Percentiles rank a stretch among this genome's conserved stretches.
phyloP scores from a whole-genome alignment of 306 rosid genomes.

The Quercus robur region DNA sequence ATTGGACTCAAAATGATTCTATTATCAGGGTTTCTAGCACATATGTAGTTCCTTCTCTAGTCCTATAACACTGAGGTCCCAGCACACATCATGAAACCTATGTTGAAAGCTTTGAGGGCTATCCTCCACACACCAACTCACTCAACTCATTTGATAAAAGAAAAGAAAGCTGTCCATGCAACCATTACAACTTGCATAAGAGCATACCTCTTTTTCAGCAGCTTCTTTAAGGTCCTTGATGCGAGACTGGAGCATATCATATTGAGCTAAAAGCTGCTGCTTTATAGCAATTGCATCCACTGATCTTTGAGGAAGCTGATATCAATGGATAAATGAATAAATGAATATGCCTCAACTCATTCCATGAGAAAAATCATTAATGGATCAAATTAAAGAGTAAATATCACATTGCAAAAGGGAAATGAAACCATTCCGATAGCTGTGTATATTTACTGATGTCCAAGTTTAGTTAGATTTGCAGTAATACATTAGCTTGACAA shows the following conservation, averaged over 20 bases:
- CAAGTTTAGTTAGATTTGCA: not conserved
- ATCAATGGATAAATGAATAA: slow-evolving; percentile 9
- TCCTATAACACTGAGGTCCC: not conserved
- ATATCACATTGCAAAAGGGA: not conserved
- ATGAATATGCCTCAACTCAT: slow-evolving; percentile 7
- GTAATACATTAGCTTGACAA: not conserved
- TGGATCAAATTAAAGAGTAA: not conserved
- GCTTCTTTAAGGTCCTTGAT: slow-evolving; percentile 79
- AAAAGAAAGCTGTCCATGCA: slow-evolving; percentile 6
- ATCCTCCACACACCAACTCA: not conserved
- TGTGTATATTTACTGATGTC: not conserved
- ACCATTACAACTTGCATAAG: slow-evolving; percentile 23
- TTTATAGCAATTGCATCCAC: slow-evolving; percentile 72
- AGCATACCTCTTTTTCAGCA: slow-evolving; percentile 82
- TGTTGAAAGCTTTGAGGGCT: not conserved
- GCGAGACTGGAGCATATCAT: slow-evolving; percentile 83
- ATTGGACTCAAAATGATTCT: not conserved
- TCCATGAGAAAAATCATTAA: too few species aligned
- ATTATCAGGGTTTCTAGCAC: slow-evolving; percentile 4
- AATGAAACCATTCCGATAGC: not conserved
- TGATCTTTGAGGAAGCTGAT: slow-evolving; percentile 82
- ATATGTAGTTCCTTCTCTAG: not conserved
- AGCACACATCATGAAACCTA: not conserved
- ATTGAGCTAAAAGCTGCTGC: slow-evolving; percentile 90
- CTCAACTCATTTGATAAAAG: not conserved